These are phyloP conservation scores for Aspergillus mulundensis DNA, from an alignment of 495 filamentous ascomycete species.

Conservation along the genomic window DNA sequence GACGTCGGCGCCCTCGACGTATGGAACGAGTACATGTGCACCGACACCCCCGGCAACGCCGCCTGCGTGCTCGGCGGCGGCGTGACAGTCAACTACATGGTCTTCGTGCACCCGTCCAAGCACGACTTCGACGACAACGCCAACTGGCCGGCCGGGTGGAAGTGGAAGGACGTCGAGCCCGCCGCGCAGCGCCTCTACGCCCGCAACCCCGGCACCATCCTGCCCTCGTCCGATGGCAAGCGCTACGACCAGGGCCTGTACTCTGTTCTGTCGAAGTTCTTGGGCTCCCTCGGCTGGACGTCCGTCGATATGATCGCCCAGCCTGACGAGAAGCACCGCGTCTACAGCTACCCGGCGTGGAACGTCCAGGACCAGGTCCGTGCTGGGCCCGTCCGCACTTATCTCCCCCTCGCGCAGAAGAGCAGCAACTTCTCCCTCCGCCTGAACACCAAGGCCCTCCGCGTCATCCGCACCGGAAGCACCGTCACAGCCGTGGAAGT, in stretches of 20 bases:
- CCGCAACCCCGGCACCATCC: constrained; percentile 63
- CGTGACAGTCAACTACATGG: constrained; percentile 67
- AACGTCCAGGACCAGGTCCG: constrained; percentile 63
- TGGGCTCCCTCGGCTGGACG: constrained; percentile 54
- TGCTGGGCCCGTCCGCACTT: constrained; percentile 65
- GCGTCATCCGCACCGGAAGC: constrained; percentile 57
- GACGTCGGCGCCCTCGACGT: constrained; percentile 57
- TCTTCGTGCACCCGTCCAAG: constrained; percentile 53
- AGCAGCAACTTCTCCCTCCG: constrained; percentile 63
- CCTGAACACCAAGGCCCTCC: constrained; percentile 58
- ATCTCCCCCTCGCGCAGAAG: constrained; percentile 58
- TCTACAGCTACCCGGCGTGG: constrained; percentile 57
- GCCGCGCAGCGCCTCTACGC: constrained; percentile 56
- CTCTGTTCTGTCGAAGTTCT: constrained; percentile 47
- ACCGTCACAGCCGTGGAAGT: constrained; percentile 63
- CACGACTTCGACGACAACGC: constrained; percentile 59
- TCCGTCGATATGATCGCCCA: constrained; percentile 53
- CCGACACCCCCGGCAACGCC: constrained; percentile 69
- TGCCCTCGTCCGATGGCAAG: constrained; percentile 61
- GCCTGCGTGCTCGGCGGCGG: constrained; percentile 76
- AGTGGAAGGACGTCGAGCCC: constrained; percentile 52
- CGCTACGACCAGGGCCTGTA: constrained; percentile 63
- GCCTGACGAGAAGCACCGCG: constrained; percentile 60
- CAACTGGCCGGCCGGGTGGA: constrained; percentile 68
- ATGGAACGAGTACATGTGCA: constrained; percentile 55